Conservation (phyloP, 768 basidiomycete species). For the Mycena indigotica region DNA sequence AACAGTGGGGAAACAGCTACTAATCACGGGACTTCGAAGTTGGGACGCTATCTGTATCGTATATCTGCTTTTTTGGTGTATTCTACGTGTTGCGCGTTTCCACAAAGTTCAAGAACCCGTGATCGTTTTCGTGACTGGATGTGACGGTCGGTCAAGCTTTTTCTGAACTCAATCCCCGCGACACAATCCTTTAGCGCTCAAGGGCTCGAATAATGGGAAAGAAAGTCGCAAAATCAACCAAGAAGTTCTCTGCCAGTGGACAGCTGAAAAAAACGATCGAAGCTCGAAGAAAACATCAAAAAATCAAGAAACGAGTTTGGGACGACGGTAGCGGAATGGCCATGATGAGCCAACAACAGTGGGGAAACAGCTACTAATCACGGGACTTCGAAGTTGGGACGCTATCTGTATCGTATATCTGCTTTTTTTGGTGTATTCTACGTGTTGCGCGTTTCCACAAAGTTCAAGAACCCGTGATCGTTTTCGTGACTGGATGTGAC, state of each 20-base stretch:
- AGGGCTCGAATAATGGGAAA: too few relatives aligned
- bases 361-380: conserved; percentile 4
- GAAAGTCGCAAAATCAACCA: conserved; percentile 77
- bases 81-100: background rate
- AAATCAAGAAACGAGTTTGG: conserved; percentile 71
- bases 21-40: background rate
- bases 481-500: too few relatives aligned
- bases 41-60: background rate
- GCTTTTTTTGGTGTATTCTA: background rate
- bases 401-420: background rate
- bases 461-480: too few relatives aligned
- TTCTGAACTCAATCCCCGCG: too few relatives aligned
- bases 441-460: conserved; percentile 2
- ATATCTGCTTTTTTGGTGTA: background rate
- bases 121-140: too few relatives aligned
- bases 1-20: conserved; percentile 12
- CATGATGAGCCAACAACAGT: conserved; percentile 16
- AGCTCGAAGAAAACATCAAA: conserved; percentile 78
- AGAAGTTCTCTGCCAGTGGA: conserved; percentile 87
- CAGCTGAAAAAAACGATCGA: conserved; percentile 87
- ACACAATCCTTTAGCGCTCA: too few relatives aligned
- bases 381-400: background rate
- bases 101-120: too few relatives aligned
- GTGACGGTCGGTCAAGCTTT: too few relatives aligned
- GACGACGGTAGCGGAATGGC: conserved; percentile 42